phyloP scores from a whole-genome alignment of 352 stramenopile genomes.

The Globisporangium cystogenes region DNA sequence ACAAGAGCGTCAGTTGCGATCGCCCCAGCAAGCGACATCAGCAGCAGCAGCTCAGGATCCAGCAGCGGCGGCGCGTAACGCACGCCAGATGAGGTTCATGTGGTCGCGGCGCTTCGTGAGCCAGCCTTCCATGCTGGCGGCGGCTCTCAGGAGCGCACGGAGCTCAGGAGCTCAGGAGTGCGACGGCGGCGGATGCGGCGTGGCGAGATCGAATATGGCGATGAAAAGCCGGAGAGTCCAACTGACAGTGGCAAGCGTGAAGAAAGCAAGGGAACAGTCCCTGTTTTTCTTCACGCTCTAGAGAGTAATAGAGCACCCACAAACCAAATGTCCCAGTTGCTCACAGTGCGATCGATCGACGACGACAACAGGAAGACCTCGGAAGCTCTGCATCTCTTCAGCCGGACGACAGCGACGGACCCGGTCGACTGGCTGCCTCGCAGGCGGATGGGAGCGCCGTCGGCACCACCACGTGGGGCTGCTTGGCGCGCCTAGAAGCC shows the following conservation, averaged over 20 bases:
- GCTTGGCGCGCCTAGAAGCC: constrained; percentile 40
- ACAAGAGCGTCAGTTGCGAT: too few species aligned
- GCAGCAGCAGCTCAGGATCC: not conserved
- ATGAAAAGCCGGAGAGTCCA: not conserved
- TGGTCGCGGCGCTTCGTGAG: constrained; percentile 86
- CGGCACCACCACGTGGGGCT: too few species aligned
- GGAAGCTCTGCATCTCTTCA: not conserved
- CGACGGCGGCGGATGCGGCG: not conserved
- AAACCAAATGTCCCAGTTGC: not conserved
- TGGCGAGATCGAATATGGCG: not conserved
- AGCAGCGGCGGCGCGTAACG: constrained; percentile 8
- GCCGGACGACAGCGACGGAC: too few species aligned
- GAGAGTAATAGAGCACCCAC: not conserved
- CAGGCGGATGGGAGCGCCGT: too few species aligned
- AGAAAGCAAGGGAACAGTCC: not conserved
- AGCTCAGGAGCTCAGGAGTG: too few species aligned
- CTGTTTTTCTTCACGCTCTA: not conserved
- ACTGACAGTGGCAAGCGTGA: not conserved
- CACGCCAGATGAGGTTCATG: constrained; percentile 91
- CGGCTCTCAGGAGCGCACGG: not conserved
- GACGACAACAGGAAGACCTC: too few species aligned
- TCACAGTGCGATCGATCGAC: too few species aligned
- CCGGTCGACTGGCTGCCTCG: too few species aligned
- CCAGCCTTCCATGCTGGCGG: constrained; percentile 74
- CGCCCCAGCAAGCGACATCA: too few species aligned